A percentile compares a stretch with the other conserved stretches of the same genome.
These are phyloP conservation scores for Clathrus columnatus DNA, from an alignment of 768 basidiomycete species.

Conservation along the genomic window DNA sequence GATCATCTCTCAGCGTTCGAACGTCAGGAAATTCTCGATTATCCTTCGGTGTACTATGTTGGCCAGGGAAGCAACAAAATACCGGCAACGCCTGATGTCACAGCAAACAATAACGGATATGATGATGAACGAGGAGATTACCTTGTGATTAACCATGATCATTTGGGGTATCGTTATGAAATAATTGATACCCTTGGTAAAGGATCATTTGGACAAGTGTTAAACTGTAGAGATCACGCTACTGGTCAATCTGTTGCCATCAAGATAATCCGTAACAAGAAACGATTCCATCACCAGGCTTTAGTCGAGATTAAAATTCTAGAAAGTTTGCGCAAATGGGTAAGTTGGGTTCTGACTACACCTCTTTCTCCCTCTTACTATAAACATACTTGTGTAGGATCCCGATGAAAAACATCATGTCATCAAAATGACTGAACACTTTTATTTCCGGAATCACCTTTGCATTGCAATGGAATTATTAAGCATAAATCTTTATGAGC, in stretches of 20 bases:
- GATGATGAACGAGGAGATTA: slow-evolving; percentile 99
- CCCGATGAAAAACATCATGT: slow-evolving; percentile 95
- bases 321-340: slow-evolving; percentile 96
- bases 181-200: slow-evolving; percentile 88
- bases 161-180: slow-evolving; percentile 96
- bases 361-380: not conserved
- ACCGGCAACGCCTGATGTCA: slow-evolving; percentile 57
- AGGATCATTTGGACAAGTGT: slow-evolving; percentile 96
- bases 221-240: slow-evolving; percentile 90
- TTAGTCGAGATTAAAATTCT: slow-evolving; percentile 98
- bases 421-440: slow-evolving; percentile 96
- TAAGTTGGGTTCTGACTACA: slow-evolving; percentile 28
- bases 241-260: slow-evolving; percentile 96
- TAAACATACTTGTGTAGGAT: slow-evolving; percentile 48
- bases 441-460: slow-evolving; percentile 94
- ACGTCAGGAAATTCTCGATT: slow-evolving; percentile 85
- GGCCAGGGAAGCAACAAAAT: slow-evolving; percentile 82
- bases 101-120: slow-evolving; percentile 86
- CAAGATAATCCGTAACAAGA: slow-evolving; percentile 99
- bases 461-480: slow-evolving; percentile 98
- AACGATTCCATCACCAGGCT: slow-evolving; percentile 96
- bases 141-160: slow-evolving; percentile 80
- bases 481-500: slow-evolving; percentile 96
- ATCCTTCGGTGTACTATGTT: slow-evolving; percentile 71
- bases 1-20: slow-evolving; percentile 82